Conservation (phyloP, 2,329 filamentous ascomycete species). For the Cytospora schulzeri region DNA sequence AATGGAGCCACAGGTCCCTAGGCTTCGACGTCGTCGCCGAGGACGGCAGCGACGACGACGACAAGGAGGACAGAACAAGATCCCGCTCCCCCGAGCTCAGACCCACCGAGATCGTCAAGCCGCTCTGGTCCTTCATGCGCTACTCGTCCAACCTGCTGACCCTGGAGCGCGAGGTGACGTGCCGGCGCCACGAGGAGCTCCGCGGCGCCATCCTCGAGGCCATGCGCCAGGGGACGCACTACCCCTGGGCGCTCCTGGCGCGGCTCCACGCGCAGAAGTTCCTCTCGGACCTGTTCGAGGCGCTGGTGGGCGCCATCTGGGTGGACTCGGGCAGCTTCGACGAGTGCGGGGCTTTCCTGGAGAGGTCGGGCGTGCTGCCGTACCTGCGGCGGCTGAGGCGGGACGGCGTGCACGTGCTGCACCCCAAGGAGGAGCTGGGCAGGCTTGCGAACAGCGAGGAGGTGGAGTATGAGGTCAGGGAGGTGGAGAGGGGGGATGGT, state of each 20-base stretch:
- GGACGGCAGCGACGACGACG: background rate
- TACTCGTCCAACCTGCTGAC: conserved; percentile 54
- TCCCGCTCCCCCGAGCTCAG: conserved; percentile 19
- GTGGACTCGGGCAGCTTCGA: conserved; percentile 71
- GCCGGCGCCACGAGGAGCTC: conserved; percentile 50
- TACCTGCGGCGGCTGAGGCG: conserved; percentile 64
- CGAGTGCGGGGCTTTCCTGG: conserved; percentile 61
- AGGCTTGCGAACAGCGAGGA: conserved; percentile 53
- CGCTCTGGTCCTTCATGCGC: conserved; percentile 73
- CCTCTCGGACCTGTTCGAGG: conserved; percentile 82
- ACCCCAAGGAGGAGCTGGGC: conserved; percentile 71
- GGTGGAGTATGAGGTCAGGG: conserved; percentile 55
- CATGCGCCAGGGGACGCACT: conserved; percentile 54
- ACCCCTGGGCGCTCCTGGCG: conserved; percentile 77
- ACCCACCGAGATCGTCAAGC: conserved; percentile 31
- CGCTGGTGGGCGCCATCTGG: conserved; percentile 79
- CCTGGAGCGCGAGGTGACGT: conserved; percentile 46
- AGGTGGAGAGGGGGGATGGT: conserved; percentile 29
- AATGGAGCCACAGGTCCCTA: conserved; percentile 45
- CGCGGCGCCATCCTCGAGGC: conserved; percentile 51
- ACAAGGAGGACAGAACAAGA: conserved; percentile 31
- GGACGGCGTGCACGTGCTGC: conserved; percentile 55
- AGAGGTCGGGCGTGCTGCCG: conserved; percentile 64
- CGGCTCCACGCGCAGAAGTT: conserved; percentile 72
- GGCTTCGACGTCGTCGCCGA: conserved; percentile 27